A percentile compares a stretch with the other conserved stretches of the same genome.
Conservation (phyloP, 768 basidiomycete species). For the Naganishia vishniacii region DNA sequence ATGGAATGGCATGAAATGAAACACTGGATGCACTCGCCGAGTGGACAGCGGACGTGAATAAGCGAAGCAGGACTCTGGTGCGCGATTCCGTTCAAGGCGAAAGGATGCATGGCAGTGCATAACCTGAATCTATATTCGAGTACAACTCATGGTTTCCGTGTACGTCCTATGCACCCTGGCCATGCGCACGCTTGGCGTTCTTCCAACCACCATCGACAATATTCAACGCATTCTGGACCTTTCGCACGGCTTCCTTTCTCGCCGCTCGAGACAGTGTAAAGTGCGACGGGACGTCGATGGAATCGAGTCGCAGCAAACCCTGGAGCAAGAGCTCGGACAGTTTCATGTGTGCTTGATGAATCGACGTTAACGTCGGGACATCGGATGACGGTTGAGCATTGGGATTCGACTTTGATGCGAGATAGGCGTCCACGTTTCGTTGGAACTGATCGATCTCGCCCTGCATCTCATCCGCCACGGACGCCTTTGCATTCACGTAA, state of each 20-base stretch:
- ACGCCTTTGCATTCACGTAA: slow-evolving; percentile 57
- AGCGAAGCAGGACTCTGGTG: too few species aligned
- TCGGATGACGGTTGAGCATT: slow-evolving; percentile 34
- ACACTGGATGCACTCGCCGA: background rate
- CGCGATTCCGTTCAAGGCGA: too few species aligned
- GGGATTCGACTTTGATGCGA: background rate
- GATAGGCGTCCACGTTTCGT: slow-evolving; percentile 15
- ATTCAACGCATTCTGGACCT: slow-evolving; percentile 58
- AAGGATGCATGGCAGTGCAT: too few species aligned
- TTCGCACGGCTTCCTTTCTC: slow-evolving; percentile 78
- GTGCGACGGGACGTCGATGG: slow-evolving; percentile 63
- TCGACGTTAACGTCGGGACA: slow-evolving; percentile 37
- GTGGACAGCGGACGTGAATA: too few species aligned
- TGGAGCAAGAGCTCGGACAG: slow-evolving; percentile 80
- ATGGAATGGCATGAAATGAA: background rate
- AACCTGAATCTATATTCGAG: too few species aligned
- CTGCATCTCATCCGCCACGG: slow-evolving; percentile 56
- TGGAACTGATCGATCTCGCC: slow-evolving; percentile 59
- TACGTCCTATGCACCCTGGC: slow-evolving; percentile 15
- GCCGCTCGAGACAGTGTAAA: slow-evolving; percentile 74
- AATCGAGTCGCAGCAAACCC: slow-evolving; percentile 78
- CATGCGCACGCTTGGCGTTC: slow-evolving; percentile 10
- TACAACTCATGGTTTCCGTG: too few species aligned
- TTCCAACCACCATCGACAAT: slow-evolving; percentile 16
- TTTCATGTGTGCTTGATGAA: slow-evolving; percentile 55